These are phyloP conservation scores for Chlamydomonas eustigma DNA, from an alignment of 139 green algal genomes.

Conservation along the genomic window DNA sequence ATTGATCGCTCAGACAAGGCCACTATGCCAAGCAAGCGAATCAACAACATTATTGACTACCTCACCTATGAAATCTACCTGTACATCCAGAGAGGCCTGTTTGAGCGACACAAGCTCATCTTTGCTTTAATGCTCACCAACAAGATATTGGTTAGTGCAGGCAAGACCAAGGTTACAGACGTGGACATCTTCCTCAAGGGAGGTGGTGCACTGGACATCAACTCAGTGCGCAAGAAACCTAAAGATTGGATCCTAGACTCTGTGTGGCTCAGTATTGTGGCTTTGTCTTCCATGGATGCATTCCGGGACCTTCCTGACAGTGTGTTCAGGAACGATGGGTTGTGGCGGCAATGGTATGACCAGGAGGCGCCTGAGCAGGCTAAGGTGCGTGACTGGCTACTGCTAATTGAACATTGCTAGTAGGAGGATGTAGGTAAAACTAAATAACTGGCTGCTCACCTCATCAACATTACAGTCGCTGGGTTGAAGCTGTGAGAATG, in stretches of 20 bases:
- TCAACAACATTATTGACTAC: conserved; percentile 90
- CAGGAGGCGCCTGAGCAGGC: conserved; percentile 85
- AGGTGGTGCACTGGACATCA: conserved; percentile 80
- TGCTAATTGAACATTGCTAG: too few species aligned
- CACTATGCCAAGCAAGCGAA: conserved; percentile 85
- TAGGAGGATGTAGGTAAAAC: neutral
- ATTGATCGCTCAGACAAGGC: conserved; percentile 84
- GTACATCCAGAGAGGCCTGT: conserved; percentile 91
- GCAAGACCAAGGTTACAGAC: conserved; percentile 51
- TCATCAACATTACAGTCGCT: too few species aligned
- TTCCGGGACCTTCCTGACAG: conserved; percentile 79
- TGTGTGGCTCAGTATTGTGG: conserved; percentile 84
- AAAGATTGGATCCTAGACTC: conserved; percentile 91
- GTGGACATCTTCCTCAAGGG: conserved; percentile 88
- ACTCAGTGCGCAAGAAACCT: conserved; percentile 79
- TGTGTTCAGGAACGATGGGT: conserved; percentile 75
- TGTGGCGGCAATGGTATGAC: conserved; percentile 90
- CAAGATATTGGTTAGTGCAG: conserved; percentile 68
- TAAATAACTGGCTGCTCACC: too few species aligned
- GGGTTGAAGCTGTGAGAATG: too few species aligned
- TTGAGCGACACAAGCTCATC: conserved; percentile 94
- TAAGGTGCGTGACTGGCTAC: conserved; percentile 60
- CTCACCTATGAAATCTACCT: conserved; percentile 90
- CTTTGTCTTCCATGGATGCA: conserved; percentile 69
- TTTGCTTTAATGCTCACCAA: conserved; percentile 92